Evolutionary conservation across 1,139 yeast species (phyloP).

Genomic region (Taphrina confusa): DNA sequence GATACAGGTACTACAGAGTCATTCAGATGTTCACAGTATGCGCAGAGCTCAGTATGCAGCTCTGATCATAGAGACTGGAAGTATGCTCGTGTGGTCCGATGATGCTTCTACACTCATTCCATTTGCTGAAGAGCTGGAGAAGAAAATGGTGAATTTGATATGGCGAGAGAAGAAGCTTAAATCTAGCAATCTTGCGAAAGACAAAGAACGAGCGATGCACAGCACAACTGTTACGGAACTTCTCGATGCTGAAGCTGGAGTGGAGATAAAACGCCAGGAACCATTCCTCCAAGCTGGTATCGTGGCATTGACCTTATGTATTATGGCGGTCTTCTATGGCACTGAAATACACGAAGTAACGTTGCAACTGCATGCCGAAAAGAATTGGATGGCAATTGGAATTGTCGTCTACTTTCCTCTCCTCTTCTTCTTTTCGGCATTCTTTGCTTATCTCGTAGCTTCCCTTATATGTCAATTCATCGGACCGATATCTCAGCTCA

Average conservation of each 20-base stretch:
- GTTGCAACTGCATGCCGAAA: slow-evolving; percentile 34
- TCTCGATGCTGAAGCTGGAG: slow-evolving; percentile 25
- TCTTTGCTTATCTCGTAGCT: slow-evolving; percentile 35
- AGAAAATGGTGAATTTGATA: slow-evolving; percentile 33
- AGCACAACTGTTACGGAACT: slow-evolving; percentile 3
- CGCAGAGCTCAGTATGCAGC: slow-evolving; percentile 39
- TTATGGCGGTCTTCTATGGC: slow-evolving; percentile 36
- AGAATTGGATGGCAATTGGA: slow-evolving; percentile 29
- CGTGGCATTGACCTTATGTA: slow-evolving; percentile 35
- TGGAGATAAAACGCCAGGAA: slow-evolving; percentile 27
- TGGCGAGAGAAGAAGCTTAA: slow-evolving; percentile 33
- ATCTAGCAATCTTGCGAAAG: slow-evolving; percentile 9
- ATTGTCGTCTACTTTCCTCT: slow-evolving; percentile 35
- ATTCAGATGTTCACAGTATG: slow-evolving; percentile 38
- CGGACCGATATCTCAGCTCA: slow-evolving; percentile 39
- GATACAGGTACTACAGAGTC: slow-evolving; percentile 38
- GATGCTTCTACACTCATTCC: slow-evolving; percentile 36
- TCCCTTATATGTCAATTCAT: slow-evolving; percentile 33
- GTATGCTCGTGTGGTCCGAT: slow-evolving; percentile 37
- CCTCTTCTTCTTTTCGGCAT: slow-evolving; percentile 33
- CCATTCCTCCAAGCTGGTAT: slow-evolving; percentile 29
- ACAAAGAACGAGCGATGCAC: slow-evolving; percentile 9
- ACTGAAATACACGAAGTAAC: slow-evolving; percentile 25
- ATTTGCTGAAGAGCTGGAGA: slow-evolving; percentile 36
- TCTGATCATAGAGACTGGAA: slow-evolving; percentile 33